phyloP scores from a whole-genome alignment of 768 basidiomycete species.

The Collybia nuda region DNA sequence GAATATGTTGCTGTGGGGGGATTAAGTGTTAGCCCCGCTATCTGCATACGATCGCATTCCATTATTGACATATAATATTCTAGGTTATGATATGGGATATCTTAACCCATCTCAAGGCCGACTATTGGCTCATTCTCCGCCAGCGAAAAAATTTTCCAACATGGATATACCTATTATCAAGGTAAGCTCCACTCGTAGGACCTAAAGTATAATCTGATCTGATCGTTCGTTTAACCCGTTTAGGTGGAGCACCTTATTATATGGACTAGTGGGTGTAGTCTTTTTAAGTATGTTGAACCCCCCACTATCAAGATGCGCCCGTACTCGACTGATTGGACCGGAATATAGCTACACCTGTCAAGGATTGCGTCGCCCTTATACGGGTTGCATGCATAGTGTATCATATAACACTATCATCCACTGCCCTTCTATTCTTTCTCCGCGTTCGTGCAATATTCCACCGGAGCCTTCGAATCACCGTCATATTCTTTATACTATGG shows the following conservation, averaged over 20 bases:
- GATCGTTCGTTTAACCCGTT: not conserved
- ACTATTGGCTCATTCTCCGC: slow-evolving; percentile 23
- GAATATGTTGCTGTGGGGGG: slow-evolving; percentile 24
- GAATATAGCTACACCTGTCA: slow-evolving; percentile 12
- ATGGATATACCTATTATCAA: slow-evolving; percentile 28
- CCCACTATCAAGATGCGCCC: no score
- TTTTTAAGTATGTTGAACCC: slow-evolving; percentile 18
- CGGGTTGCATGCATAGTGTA: slow-evolving; percentile 18
- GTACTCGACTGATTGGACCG: not conserved
- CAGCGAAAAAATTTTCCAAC: slow-evolving; percentile 16
- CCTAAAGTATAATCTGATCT: not conserved
- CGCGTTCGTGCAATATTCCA: slow-evolving; percentile 31
- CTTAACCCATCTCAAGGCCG: slow-evolving; percentile 22
- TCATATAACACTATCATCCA: slow-evolving; percentile 19
- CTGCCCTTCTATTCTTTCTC: slow-evolving; percentile 31
- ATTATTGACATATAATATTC: not conserved
- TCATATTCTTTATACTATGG: slow-evolving; percentile 27
- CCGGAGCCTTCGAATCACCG: slow-evolving; percentile 15
- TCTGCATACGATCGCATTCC: not conserved
- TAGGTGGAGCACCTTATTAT: slow-evolving; percentile 20
- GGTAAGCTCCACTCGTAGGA: slow-evolving; percentile 15
- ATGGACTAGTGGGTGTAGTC: slow-evolving; percentile 18
- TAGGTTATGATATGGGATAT: slow-evolving; percentile 33
- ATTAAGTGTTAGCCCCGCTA: slow-evolving; percentile 12
- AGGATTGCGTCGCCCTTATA: slow-evolving; percentile 20